Evolutionary conservation across 768 basidiomycete species (phyloP).

Genomic region (Mycena latifolia): DNA sequence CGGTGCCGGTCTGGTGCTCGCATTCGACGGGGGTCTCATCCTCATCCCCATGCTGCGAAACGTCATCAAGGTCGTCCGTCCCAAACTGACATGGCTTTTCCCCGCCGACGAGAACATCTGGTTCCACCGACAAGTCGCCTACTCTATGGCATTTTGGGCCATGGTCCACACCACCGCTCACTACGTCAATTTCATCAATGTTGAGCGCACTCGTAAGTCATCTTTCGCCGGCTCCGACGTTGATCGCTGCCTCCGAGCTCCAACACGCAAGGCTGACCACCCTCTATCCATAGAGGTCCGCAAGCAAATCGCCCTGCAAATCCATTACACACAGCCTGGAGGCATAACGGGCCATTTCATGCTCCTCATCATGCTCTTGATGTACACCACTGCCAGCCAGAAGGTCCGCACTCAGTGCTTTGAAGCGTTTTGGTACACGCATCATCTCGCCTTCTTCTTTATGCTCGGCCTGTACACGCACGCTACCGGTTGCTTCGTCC

Average conservation of each 20-base stretch:
- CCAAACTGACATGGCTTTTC: constrained; percentile 83
- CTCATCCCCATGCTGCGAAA: constrained; percentile 93
- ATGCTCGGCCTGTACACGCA: constrained; percentile 92
- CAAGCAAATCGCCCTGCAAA: constrained; percentile 78
- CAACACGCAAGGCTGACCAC: no score
- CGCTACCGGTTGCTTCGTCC: constrained; percentile 96
- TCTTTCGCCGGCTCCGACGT: not conserved
- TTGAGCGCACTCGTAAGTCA: constrained; percentile 81
- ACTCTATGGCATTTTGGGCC: constrained; percentile 93
- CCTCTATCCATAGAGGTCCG: no score
- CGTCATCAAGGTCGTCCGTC: constrained; percentile 86
- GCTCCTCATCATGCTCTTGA: constrained; percentile 93
- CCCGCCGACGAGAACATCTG: constrained; percentile 96
- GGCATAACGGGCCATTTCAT: constrained; percentile 97
- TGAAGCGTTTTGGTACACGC: constrained; percentile 98
- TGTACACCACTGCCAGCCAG: constrained; percentile 92
- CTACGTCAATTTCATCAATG: constrained; percentile 94
- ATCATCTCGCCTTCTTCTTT: constrained; percentile 95
- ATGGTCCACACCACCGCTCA: constrained; percentile 95
- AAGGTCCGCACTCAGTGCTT: constrained; percentile 92
- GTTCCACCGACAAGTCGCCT: constrained; percentile 96
- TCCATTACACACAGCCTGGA: constrained; percentile 90
- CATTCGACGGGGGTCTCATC: constrained; percentile 88
- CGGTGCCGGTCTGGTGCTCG: constrained; percentile 92
- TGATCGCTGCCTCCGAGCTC: no score